A percentile compares a stretch with the other conserved stretches of the same genome.
These are phyloP conservation scores for Didymella lethalis DNA, from an alignment of 2,329 filamentous ascomycete genomes.

Conservation along the genomic window DNA sequence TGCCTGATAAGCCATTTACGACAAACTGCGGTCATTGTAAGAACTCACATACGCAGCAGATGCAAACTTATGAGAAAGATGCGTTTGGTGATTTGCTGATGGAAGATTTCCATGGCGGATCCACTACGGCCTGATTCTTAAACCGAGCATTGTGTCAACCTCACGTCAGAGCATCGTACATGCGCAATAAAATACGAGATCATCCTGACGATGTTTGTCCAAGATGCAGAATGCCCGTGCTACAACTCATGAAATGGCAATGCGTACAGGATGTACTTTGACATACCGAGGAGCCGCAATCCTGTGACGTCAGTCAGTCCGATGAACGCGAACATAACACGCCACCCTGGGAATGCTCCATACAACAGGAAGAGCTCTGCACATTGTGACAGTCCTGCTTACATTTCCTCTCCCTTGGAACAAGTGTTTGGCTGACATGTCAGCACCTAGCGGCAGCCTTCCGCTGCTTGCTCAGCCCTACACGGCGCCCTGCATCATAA, in stretches of 20 bases:
- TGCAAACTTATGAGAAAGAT: not conserved
- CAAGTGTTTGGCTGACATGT: not conserved
- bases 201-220: not conserved
- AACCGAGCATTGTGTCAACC: not conserved
- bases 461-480: slow-evolving; percentile 14
- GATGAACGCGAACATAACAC: not conserved
- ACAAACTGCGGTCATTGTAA: slow-evolving; percentile 13
- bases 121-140: not conserved
- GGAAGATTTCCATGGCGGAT: not conserved
- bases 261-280: not conserved
- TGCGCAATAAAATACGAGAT: not conserved
- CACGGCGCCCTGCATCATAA: not conserved
- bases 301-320: not conserved
- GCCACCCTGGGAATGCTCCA: not conserved
- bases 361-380: not conserved
- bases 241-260: not conserved
- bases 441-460: slow-evolving; percentile 7
- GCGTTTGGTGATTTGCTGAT: not conserved
- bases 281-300: not conserved
- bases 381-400: not conserved
- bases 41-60: not conserved
- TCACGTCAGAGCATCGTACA: not conserved
- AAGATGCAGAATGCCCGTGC: not conserved
- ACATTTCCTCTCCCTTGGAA: too few relatives aligned
- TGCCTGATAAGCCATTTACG: slow-evolving; percentile 10